phyloP scores from a whole-genome alignment of 768 basidiomycete genomes.

The Krasilnikovozyma curviuscula region DNA sequence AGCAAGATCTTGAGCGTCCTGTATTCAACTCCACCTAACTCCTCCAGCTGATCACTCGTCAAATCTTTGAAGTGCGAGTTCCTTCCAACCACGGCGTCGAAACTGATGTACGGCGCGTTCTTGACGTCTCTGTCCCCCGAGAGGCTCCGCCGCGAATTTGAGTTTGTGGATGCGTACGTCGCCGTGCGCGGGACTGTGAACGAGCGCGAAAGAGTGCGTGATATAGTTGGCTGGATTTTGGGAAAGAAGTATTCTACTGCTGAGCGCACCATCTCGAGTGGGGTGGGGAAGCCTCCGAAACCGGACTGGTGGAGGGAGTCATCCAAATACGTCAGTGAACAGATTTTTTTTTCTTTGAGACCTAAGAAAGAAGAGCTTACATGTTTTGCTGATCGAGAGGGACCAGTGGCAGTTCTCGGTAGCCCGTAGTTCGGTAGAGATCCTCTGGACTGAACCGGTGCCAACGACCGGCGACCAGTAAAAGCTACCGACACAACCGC shows the following conservation, averaged over 20 bases:
- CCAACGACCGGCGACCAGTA: no score
- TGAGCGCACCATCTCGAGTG: slow-evolving; percentile 27
- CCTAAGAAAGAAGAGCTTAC: no score
- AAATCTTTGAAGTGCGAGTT: slow-evolving; percentile 43
- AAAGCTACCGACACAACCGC: no score
- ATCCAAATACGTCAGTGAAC: no score
- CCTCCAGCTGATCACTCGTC: slow-evolving; percentile 65
- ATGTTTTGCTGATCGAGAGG: no score
- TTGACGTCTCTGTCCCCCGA: background rate
- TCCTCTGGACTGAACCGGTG: no score
- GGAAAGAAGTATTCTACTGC: slow-evolving; percentile 47
- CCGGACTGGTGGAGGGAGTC: slow-evolving; percentile 16
- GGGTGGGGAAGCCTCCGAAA: slow-evolving; percentile 28
- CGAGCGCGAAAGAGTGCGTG: slow-evolving; percentile 46
- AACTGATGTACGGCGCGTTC: slow-evolving; percentile 60
- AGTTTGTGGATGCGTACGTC: slow-evolving; percentile 29
- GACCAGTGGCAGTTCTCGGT: no score
- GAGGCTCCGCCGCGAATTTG: slow-evolving; percentile 18
- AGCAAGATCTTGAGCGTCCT: slow-evolving; percentile 58
- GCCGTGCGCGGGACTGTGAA: slow-evolving; percentile 56
- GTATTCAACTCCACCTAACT: slow-evolving; percentile 86
- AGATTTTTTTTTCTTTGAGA: no score
- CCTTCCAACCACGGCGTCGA: slow-evolving; percentile 63
- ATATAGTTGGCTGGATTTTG: slow-evolving; percentile 37
- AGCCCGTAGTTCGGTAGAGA: no score